These are phyloP conservation scores for Aspergillus wentii DNA, from an alignment of 495 filamentous ascomycete species.

Conservation along the genomic window DNA sequence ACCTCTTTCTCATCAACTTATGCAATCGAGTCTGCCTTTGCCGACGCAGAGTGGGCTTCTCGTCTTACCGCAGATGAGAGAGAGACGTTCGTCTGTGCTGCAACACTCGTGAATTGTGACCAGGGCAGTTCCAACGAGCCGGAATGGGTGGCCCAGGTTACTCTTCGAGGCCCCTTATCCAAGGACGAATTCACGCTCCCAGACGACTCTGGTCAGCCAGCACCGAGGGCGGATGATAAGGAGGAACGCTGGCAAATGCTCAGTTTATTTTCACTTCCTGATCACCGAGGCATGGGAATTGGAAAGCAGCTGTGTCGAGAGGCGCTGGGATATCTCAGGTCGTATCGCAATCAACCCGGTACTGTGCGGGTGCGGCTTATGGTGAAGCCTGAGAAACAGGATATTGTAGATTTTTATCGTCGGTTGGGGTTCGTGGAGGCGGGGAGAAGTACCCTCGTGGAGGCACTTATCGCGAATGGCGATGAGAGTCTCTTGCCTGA, in stretches of 20 bases:
- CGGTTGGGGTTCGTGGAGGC: constrained; percentile 24
- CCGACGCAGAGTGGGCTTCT: constrained; percentile 20
- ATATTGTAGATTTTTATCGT: constrained; percentile 22
- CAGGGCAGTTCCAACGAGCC: constrained; percentile 2
- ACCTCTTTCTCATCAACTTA: constrained; percentile 29
- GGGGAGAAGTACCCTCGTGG: constrained; percentile 24
- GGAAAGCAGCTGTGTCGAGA: constrained; percentile 26
- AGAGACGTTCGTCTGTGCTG: constrained; percentile 28
- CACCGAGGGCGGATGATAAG: constrained; percentile 9
- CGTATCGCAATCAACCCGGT: constrained; percentile 8
- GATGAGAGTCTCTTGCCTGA: constrained; percentile 25
- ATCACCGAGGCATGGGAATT: constrained; percentile 26
- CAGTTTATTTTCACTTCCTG: constrained; percentile 25
- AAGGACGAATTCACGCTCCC: constrained; percentile 15
- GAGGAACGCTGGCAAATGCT: constrained; percentile 35
- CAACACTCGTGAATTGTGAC: constrained; percentile 8
- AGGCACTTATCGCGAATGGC: constrained; percentile 29
- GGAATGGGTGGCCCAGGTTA: constrained; percentile 31
- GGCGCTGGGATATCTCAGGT: constrained; percentile 19
- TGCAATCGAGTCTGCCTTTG: constrained; percentile 23
- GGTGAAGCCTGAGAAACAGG: constrained; percentile 24
- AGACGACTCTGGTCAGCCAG: constrained; percentile 13
- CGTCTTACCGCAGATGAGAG: constrained; percentile 11
- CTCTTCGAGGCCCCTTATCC: constrained; percentile 22
- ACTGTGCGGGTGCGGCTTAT: constrained; percentile 22